These are phyloP conservation scores for Raffaelea albimanens DNA, from an alignment of 2,329 filamentous ascomycete genomes.

Conservation along the genomic window DNA sequence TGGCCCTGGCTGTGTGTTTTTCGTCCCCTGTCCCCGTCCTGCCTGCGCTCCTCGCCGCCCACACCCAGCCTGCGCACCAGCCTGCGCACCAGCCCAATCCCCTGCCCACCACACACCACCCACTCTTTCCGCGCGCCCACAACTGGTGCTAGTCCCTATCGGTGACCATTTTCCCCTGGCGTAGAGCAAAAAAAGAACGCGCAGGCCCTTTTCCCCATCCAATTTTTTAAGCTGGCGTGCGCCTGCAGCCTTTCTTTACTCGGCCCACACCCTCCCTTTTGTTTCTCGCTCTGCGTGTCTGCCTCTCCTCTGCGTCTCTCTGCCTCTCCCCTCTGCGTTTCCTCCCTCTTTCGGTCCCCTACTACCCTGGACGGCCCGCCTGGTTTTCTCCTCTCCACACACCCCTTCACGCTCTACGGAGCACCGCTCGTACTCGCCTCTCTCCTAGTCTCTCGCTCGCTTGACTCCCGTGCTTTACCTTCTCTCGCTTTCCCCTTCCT, in stretches of 20 bases:
- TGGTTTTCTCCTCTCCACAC: neutral
- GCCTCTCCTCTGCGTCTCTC: neutral
- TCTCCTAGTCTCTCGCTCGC: neutral
- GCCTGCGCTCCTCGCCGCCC: too few relatives aligned
- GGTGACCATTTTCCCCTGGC: neutral
- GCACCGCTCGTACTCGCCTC: neutral
- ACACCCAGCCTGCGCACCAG: too few relatives aligned
- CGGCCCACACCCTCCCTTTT: neutral
- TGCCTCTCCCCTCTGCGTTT: neutral
- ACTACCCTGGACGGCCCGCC: neutral
- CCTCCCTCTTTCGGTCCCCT: neutral
- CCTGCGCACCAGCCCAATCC: neutral
- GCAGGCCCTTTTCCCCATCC: neutral
- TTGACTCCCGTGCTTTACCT: neutral
- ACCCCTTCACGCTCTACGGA: neutral
- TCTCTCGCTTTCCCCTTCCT: neutral
- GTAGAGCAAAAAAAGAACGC: neutral
- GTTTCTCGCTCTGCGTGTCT: neutral
- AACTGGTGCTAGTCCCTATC: neutral
- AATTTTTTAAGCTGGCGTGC: too few relatives aligned
- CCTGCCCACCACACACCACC: neutral
- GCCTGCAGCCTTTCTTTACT: too few relatives aligned
- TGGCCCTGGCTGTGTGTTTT: neutral
- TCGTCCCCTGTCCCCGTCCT: neutral
- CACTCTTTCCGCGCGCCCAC: neutral